phyloP scores from a whole-genome alignment of 345 rosid species.

The Populus alba region DNA sequence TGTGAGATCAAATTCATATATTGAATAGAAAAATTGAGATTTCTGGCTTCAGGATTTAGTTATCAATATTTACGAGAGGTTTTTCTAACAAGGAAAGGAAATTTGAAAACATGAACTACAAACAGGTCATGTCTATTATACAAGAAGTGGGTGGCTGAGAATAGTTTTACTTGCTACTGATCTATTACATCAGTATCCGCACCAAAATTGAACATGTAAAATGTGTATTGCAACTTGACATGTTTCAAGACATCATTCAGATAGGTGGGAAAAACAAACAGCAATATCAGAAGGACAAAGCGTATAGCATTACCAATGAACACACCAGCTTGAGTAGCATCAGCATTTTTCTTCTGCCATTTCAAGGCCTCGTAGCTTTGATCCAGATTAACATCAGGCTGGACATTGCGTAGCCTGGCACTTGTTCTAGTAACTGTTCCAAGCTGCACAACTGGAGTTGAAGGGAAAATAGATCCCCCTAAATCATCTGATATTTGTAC shows the following conservation, averaged over 20 bases:
- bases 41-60: neutral
- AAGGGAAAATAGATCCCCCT: too few species aligned
- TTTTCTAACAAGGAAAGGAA: neutral
- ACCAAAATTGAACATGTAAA: neutral
- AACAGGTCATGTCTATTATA: neutral
- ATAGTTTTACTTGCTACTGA: neutral
- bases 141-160: too few species aligned
- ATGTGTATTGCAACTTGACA: neutral
- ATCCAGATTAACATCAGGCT: conserved; percentile 72
- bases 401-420: conserved; percentile 93
- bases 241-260: neutral
- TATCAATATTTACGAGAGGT: neutral
- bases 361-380: conserved; percentile 68
- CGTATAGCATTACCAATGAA: neutral
- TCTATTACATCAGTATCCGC: neutral
- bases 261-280: neutral
- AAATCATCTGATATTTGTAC: too few species aligned
- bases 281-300: neutral
- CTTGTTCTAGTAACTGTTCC: conserved; percentile 80
- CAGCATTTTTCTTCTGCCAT: conserved; percentile 70
- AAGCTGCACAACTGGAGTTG: conserved; percentile 71
- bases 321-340: conserved; percentile 57
- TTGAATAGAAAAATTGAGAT: too few species aligned
- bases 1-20: neutral
- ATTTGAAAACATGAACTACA: too few species aligned